Evolutionary conservation across 2,329 filamentous ascomycete genomes (phyloP).

Genomic region (Didymella sp.): DNA sequence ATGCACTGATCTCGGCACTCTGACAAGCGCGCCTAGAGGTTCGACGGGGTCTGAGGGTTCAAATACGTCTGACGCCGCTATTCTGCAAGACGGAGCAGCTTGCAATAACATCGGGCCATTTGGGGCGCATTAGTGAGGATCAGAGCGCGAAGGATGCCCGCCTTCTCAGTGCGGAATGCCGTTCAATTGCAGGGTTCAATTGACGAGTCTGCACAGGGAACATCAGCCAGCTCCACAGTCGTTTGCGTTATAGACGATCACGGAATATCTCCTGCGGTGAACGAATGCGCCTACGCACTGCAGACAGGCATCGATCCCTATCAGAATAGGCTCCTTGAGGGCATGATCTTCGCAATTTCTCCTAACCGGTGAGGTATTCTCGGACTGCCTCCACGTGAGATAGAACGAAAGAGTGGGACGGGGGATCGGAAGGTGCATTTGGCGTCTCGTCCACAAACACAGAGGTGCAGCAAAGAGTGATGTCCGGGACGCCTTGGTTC

Average conservation of each 20-base stretch:
- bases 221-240: not conserved
- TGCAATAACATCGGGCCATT: not conserved
- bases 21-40: not conserved
- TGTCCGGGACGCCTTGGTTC: not conserved
- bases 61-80: not conserved
- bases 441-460: not conserved
- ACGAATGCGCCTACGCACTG: not conserved
- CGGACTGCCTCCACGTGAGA: conserved; percentile 2
- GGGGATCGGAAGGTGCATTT: conserved; percentile 7
- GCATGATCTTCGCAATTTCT: not conserved
- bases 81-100: not conserved
- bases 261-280: not conserved
- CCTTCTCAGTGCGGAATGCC: not conserved
- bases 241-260: not conserved
- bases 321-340: not conserved
- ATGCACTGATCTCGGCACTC: not conserved
- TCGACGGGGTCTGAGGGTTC: not conserved
- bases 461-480: not conserved
- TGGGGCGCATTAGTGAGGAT: not conserved
- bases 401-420: conserved; percentile 1
- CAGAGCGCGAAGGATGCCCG: not conserved
- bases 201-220: not conserved
- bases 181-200: not conserved
- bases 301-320: not conserved
- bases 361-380: not conserved